Percentiles rank a stretch among this genome's conserved stretches.
phyloP scores from a whole-genome alignment of 768 basidiomycete genomes.

The Suillus americanus region DNA sequence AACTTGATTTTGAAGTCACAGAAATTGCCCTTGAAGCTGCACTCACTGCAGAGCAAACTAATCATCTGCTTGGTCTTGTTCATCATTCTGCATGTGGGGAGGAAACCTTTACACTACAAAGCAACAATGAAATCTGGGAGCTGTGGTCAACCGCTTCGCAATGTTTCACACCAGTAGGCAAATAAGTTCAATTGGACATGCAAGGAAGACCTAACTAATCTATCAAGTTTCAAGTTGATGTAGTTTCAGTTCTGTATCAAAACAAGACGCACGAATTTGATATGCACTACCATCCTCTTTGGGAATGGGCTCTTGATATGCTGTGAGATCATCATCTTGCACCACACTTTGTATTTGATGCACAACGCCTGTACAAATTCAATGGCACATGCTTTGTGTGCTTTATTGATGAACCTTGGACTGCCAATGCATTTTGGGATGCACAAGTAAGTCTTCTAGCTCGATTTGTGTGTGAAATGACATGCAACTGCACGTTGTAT shows the following conservation, averaged over 20 bases:
- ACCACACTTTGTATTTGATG: constrained; percentile 33
- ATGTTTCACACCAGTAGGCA: constrained; percentile 11
- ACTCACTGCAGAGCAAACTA: constrained; percentile 18
- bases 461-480: not conserved
- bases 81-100: constrained; percentile 1
- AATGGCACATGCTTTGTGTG: constrained; percentile 28
- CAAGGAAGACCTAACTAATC: not conserved
- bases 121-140: constrained; percentile 16
- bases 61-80: constrained; percentile 21
- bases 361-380: constrained; percentile 26
- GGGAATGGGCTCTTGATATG: constrained; percentile 29
- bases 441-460: constrained; percentile 31
- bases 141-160: constrained; percentile 17
- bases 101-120: constrained; percentile 18
- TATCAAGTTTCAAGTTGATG: constrained; percentile 16
- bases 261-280: constrained; percentile 15
- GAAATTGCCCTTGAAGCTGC: constrained; percentile 22
- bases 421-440: constrained; percentile 36
- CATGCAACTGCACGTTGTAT: not conserved
- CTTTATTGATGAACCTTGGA: constrained; percentile 39
- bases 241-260: constrained; percentile 19
- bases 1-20: constrained; percentile 31
- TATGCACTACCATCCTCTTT: constrained; percentile 22
- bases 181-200: not conserved
- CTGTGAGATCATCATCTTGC: constrained; percentile 25